phyloP scores from a whole-genome alignment of 1,284 basidiomycete species.

The Tranzscheliella williamsii region DNA sequence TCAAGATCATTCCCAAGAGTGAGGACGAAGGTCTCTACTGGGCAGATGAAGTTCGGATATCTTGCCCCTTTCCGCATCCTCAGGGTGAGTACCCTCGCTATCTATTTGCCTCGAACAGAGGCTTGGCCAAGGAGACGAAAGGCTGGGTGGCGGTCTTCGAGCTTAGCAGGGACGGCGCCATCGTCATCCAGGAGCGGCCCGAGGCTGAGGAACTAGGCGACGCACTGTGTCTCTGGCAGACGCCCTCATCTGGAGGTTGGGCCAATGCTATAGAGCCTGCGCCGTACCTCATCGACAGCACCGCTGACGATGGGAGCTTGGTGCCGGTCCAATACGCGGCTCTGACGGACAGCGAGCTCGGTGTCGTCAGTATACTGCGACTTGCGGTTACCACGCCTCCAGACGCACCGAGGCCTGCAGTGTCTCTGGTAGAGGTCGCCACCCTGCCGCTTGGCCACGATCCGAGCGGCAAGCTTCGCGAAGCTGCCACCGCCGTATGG shows the following conservation, averaged over 20 bases:
- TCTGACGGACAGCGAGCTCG: slow-evolving; percentile 61
- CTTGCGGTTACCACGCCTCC: slow-evolving; percentile 30
- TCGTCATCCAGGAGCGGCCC: slow-evolving; percentile 7
- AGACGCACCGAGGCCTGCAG: not conserved
- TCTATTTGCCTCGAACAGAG: slow-evolving; percentile 62
- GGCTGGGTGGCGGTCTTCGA: slow-evolving; percentile 61
- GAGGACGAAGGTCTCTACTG: slow-evolving; percentile 45
- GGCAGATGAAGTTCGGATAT: slow-evolving; percentile 62
- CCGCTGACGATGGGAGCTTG: slow-evolving; percentile 3
- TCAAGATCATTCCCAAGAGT: slow-evolving; percentile 55
- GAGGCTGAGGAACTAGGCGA: slow-evolving; percentile 9
- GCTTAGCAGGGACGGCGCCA: slow-evolving; percentile 48
- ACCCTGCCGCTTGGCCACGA: slow-evolving; percentile 34
- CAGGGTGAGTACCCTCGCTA: slow-evolving; percentile 20
- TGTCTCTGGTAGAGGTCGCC: slow-evolving; percentile 49
- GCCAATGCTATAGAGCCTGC: slow-evolving; percentile 62
- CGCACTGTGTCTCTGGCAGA: slow-evolving; percentile 51
- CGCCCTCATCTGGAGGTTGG: slow-evolving; percentile 62
- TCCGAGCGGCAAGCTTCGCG: slow-evolving; percentile 12
- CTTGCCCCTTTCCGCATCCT: slow-evolving; percentile 22
- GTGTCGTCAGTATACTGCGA: slow-evolving; percentile 57
- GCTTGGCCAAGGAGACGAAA: slow-evolving; percentile 52
- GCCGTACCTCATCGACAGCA: slow-evolving; percentile 36
- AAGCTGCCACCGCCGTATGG: slow-evolving; percentile 42
- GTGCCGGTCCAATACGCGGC: slow-evolving; percentile 57